Conservation (phyloP, 495 filamentous ascomycete species). For the Pseudevernia furfuracea region DNA sequence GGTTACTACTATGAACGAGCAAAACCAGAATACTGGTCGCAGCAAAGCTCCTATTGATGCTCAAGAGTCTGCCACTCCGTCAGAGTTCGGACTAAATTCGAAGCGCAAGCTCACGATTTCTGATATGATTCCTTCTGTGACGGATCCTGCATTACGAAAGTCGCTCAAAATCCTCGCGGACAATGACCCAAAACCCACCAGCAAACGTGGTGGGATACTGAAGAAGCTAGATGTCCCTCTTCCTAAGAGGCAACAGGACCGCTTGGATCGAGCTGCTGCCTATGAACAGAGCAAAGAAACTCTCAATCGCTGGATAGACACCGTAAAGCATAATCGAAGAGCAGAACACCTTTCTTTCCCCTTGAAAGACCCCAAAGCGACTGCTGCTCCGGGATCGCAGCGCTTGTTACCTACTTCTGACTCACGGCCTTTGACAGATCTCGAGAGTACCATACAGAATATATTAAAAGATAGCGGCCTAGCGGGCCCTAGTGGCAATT, state of each 20-base stretch:
- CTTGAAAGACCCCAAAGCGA: constrained; percentile 58
- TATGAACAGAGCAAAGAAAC: constrained; percentile 89
- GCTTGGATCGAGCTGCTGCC: constrained; percentile 72
- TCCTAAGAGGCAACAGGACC: constrained; percentile 82
- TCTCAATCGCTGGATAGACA: constrained; percentile 83
- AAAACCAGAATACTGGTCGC: constrained; percentile 26
- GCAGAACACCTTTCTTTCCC: constrained; percentile 93
- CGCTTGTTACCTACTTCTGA: constrained; percentile 49
- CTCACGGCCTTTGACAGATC: constrained; percentile 59
- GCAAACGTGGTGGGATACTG: constrained; percentile 43
- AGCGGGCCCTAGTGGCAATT: constrained; percentile 47
- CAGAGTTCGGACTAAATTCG: constrained; percentile 50
- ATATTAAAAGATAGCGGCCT: constrained; percentile 88
- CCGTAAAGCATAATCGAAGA: constrained; percentile 84
- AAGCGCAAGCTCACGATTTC: constrained; percentile 70
- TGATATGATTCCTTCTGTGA: constrained; percentile 66
- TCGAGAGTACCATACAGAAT: constrained; percentile 74
- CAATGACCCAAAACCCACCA: constrained; percentile 44
- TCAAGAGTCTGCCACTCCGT: constrained; percentile 48
- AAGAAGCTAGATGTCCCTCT: constrained; percentile 80
- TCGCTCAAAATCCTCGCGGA: constrained; percentile 56
- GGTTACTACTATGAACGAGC: constrained; percentile 56
- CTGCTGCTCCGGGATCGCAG: constrained; percentile 39
- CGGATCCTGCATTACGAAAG: constrained; percentile 68
- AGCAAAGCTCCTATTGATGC: constrained; percentile 25